Percentiles rank a stretch among this genome's conserved stretches.
phyloP scores from a whole-genome alignment of 495 filamentous ascomycete genomes.

The Penicillium riverlandense region DNA sequence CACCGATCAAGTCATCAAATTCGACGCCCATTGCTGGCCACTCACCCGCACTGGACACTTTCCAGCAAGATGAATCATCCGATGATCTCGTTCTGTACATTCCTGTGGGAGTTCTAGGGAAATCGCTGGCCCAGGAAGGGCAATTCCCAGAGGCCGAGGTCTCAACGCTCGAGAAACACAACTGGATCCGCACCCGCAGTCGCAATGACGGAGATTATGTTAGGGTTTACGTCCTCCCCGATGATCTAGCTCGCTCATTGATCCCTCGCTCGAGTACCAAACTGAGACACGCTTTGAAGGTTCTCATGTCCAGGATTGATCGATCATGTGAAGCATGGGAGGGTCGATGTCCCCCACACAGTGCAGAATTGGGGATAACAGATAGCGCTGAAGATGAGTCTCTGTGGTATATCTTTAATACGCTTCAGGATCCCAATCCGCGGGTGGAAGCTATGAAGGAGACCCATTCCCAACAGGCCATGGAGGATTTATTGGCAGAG shows the following conservation, averaged over 20 bases:
- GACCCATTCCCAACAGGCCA: conserved; percentile 48
- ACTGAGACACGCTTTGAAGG: conserved; percentile 38
- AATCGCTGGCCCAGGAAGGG: neutral
- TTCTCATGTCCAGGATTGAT: conserved; percentile 51
- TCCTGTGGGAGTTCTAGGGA: conserved; percentile 10
- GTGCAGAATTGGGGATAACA: conserved; percentile 1
- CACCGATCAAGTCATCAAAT: neutral
- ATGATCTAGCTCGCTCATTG: conserved; percentile 49
- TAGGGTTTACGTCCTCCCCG: conserved; percentile 60
- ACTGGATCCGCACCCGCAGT: conserved; percentile 25
- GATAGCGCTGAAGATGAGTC: conserved; percentile 44
- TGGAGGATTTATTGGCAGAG: conserved; percentile 50
- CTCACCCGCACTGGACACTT: neutral
- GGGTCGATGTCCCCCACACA: conserved; percentile 21
- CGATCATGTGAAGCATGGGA: conserved; percentile 49
- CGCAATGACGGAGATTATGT: conserved; percentile 18
- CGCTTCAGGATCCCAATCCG: conserved; percentile 64
- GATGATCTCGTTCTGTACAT: conserved; percentile 1
- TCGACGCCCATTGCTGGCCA: neutral
- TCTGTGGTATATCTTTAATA: conserved; percentile 83
- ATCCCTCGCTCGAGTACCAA: conserved; percentile 35
- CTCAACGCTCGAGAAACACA: conserved; percentile 15
- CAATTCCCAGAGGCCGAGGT: conserved; percentile 16
- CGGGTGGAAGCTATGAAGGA: conserved; percentile 43
- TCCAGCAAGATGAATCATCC: neutral